Evolutionary conservation across 2,329 filamentous ascomycete species (phyloP).

Genomic region (Pseudopyrenochaeta lycopersici): DNA sequence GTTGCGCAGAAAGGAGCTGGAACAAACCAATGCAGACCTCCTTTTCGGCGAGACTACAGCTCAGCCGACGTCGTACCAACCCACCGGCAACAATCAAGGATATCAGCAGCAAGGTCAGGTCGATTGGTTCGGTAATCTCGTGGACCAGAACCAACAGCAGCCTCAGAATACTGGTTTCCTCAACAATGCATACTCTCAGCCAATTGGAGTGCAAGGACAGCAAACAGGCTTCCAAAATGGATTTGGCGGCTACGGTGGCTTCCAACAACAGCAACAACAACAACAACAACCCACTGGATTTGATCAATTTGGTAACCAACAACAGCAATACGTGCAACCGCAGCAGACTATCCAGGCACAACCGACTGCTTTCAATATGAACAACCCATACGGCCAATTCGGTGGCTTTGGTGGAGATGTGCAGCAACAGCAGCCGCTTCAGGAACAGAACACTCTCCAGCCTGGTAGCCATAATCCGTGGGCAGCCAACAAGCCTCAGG

Average conservation of each 20-base stretch:
- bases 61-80: constrained; percentile 75
- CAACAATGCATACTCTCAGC: constrained; percentile 77
- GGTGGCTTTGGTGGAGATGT: constrained; percentile 41
- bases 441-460: constrained; percentile 71
- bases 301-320: constrained; percentile 62
- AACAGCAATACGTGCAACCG: constrained; percentile 43
- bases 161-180: constrained; percentile 74
- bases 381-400: constrained; percentile 50
- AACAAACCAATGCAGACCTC: constrained; percentile 82
- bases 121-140: constrained; percentile 96
- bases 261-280: constrained; percentile 55
- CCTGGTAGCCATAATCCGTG: constrained; percentile 95
- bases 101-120: constrained; percentile 97
- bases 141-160: constrained; percentile 71
- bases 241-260: constrained; percentile 68
- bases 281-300: constrained; percentile 75
- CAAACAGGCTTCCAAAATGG: constrained; percentile 74
- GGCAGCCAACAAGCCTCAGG: constrained; percentile 69
- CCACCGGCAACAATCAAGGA: constrained; percentile 92
- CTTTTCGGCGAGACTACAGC: constrained; percentile 83
- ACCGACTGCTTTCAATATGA: constrained; percentile 65
- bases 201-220: constrained; percentile 74
- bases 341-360: constrained; percentile 63
- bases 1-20: constrained; percentile 81
- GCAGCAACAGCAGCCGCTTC: constrained; percentile 54